phyloP scores from a whole-genome alignment of 805 yeast genomes.

The Wickerhamomyces sydowiorum region DNA sequence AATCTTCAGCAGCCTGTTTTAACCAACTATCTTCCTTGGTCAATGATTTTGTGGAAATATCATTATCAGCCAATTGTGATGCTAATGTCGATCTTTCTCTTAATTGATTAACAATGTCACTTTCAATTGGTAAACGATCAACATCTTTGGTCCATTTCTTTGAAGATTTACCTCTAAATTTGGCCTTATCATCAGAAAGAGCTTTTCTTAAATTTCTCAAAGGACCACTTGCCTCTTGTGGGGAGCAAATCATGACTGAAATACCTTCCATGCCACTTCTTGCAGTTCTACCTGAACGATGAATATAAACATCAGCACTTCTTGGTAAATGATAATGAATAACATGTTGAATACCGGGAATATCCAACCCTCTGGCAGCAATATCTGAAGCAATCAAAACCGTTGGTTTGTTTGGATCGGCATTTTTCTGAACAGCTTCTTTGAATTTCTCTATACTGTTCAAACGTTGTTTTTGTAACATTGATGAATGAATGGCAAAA shows the following conservation, averaged over 20 bases:
- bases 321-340: constrained; percentile 95
- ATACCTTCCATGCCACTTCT: constrained; percentile 93
- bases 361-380: constrained; percentile 97
- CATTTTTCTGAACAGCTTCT: constrained; percentile 35
- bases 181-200: constrained; percentile 32
- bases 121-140: constrained; percentile 69
- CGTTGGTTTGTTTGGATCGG: constrained; percentile 41
- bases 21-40: constrained; percentile 77
- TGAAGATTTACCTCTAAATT: constrained; percentile 27
- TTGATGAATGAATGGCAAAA: constrained; percentile 83
- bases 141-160: constrained; percentile 49
- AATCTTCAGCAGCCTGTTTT: constrained; percentile 85
- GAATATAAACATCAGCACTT: constrained; percentile 90
- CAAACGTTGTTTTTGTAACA: constrained; percentile 92
- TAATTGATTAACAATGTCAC: constrained; percentile 64
- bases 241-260: constrained; percentile 88
- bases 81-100: constrained; percentile 66
- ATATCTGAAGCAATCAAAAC: constrained; percentile 93
- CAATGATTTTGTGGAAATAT: constrained; percentile 50
- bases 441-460: constrained; percentile 79
- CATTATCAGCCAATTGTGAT: constrained; percentile 68
- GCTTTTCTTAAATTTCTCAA: constrained; percentile 64
- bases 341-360: constrained; percentile 85
- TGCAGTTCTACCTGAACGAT: constrained; percentile 98
- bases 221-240: constrained; percentile 90